Evolutionary conservation across 1,139 yeast species (phyloP).

Genomic region (Debaryomyces subglobosus): DNA sequence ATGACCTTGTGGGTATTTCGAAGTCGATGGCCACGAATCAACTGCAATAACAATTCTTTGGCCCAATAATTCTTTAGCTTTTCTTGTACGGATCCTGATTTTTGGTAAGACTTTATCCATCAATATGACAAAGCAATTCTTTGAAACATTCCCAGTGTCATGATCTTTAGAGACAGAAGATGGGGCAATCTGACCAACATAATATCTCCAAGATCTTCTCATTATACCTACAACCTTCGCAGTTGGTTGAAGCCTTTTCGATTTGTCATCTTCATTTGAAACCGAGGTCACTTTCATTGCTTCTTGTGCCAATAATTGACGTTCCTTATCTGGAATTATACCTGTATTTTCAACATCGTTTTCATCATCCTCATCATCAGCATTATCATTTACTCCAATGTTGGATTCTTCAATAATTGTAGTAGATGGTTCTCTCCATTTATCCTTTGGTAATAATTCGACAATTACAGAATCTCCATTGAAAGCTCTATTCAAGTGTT

Average conservation of each 20-base stretch:
- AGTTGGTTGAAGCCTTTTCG: constrained; percentile 72
- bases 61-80: constrained; percentile 78
- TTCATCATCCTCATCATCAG: constrained; percentile 53
- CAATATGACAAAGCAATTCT: constrained; percentile 79
- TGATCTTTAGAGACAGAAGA: constrained; percentile 63
- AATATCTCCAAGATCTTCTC: constrained; percentile 93
- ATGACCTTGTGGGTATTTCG: constrained; percentile 93
- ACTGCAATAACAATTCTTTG: constrained; percentile 90
- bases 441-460: constrained; percentile 79
- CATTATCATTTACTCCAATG: constrained; percentile 62
- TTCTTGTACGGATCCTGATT: constrained; percentile 83
- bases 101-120: constrained; percentile 91
- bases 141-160: constrained; percentile 60
- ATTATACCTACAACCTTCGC: constrained; percentile 88
- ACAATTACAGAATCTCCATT: constrained; percentile 92
- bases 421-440: constrained; percentile 88
- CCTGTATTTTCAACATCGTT: constrained; percentile 46
- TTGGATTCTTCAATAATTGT: constrained; percentile 77
- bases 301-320: constrained; percentile 73
- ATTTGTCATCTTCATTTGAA: constrained; percentile 35
- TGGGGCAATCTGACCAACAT: constrained; percentile 92
- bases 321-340: constrained; percentile 73
- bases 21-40: constrained; percentile 87
- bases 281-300: constrained; percentile 61
- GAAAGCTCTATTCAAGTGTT: constrained; percentile 85